These are phyloP conservation scores for Asterella californica DNA, from an alignment of 225 moss, liverwort and hornwort species.

Conservation along the genomic window DNA sequence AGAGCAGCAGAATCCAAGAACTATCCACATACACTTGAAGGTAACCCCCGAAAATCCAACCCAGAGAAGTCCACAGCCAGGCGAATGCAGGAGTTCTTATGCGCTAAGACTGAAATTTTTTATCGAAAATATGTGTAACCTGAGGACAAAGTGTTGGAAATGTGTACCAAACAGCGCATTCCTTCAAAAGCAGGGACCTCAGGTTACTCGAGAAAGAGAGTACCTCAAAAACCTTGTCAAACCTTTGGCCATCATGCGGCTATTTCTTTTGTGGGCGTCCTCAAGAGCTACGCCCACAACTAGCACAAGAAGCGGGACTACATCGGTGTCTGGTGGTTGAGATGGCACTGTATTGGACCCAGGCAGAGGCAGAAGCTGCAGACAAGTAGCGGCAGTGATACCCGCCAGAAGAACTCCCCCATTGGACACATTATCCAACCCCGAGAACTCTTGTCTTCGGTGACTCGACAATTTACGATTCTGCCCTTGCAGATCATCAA, in stretches of 20 bases:
- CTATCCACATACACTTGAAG: too few species aligned
- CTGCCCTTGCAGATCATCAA: constrained; percentile 7
- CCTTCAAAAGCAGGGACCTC: too few species aligned
- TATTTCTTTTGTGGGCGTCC: constrained; percentile 49
- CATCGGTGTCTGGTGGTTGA: constrained; percentile 42
- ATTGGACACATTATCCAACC: constrained; percentile 39
- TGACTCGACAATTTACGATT: constrained; percentile 3
- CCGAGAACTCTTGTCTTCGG: constrained; percentile 11
- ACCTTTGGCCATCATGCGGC: constrained; percentile 42
- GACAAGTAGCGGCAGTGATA: constrained; percentile 48
- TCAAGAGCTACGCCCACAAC: constrained; percentile 55
- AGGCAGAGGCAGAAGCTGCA: constrained; percentile 57
- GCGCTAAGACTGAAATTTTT: too few species aligned
- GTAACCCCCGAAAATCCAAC: too few species aligned
- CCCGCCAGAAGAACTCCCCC: constrained; percentile 48
- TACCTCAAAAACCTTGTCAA: constrained; percentile 64
- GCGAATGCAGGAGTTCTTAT: too few species aligned
- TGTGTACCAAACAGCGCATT: too few species aligned
- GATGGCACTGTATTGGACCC: not conserved
- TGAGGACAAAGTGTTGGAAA: too few species aligned
- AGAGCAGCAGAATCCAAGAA: too few species aligned
- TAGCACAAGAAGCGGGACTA: constrained; percentile 66
- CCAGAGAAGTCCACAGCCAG: too few species aligned
- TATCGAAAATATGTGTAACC: too few species aligned
- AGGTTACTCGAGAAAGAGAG: not conserved